phyloP scores from a whole-genome alignment of 805 yeast species.

The Zygotorulaspora florentina region DNA sequence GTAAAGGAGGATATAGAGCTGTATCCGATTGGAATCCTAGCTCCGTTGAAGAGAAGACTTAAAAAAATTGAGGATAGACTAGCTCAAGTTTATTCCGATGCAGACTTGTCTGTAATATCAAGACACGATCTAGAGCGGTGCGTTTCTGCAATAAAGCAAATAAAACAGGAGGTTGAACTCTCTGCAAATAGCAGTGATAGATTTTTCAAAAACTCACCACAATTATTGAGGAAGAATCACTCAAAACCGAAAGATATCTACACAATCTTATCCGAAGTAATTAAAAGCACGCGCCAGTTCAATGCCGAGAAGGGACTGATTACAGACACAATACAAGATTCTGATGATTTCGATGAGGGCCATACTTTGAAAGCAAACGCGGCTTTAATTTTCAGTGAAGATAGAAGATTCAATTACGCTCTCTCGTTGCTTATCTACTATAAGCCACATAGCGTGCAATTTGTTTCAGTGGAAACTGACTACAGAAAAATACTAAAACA shows the following conservation, averaged over 20 bases:
- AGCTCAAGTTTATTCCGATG: conserved; percentile 44
- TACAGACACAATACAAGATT: conserved; percentile 7
- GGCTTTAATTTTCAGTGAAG: conserved; percentile 67
- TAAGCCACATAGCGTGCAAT: conserved; percentile 22
- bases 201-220: neutral
- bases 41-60: conserved; percentile 63
- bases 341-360: conserved; percentile 21
- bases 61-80: conserved; percentile 50
- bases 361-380: conserved; percentile 20
- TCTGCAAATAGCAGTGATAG: neutral
- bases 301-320: conserved; percentile 30
- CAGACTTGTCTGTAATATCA: conserved; percentile 54
- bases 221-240: neutral
- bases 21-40: conserved; percentile 65
- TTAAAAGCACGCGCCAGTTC: conserved; percentile 45
- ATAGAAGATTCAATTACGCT: conserved; percentile 74
- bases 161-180: neutral
- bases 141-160: conserved; percentile 16
- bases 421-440: conserved; percentile 52
- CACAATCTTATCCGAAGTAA: conserved; percentile 31
- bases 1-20: conserved; percentile 53
- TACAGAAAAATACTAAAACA: conserved; percentile 53
- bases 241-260: conserved; percentile 16
- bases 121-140: conserved; percentile 53
- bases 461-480: conserved; percentile 44